Evolutionary conservation across 176 grass and related monocot genomes (phyloP).

Genomic region (Otatea glauca): DNA sequence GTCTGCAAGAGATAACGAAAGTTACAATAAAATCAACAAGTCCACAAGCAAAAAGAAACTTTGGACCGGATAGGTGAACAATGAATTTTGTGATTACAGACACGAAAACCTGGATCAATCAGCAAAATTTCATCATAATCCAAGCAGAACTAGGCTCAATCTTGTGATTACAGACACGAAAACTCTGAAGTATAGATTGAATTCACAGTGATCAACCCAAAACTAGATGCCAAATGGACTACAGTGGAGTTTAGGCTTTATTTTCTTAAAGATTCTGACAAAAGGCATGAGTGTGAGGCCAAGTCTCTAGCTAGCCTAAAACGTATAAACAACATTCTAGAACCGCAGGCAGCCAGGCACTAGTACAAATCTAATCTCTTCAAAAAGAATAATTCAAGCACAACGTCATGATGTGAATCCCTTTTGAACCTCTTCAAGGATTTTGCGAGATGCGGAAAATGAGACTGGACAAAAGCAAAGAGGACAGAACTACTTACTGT

Average conservation of each 20-base stretch:
- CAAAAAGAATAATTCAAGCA: background rate
- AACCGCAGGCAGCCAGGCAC: background rate
- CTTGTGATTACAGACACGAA: background rate
- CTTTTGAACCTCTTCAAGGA: background rate
- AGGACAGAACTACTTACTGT: conserved; percentile 43
- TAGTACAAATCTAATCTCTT: conserved; percentile 14
- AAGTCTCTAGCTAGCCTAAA: background rate
- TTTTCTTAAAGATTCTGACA: background rate
- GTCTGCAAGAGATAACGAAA: conserved; percentile 47
- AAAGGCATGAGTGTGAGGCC: background rate
- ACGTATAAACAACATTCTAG: background rate
- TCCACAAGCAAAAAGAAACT: conserved; percentile 14
- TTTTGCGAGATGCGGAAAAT: background rate
- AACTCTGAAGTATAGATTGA: background rate
- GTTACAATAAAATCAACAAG: conserved; percentile 31
- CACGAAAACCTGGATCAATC: background rate
- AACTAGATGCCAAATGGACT: background rate
- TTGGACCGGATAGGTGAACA: background rate
- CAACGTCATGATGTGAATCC: background rate
- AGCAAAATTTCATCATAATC: conserved; percentile 25
- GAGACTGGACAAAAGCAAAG: background rate
- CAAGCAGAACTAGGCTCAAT: background rate
- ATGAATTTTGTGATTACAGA: background rate
- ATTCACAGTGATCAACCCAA: background rate
- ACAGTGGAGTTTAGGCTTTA: background rate